These are phyloP conservation scores for Lycium barbarum DNA, from an alignment of 257 asterid species.

Conservation along the genomic window DNA sequence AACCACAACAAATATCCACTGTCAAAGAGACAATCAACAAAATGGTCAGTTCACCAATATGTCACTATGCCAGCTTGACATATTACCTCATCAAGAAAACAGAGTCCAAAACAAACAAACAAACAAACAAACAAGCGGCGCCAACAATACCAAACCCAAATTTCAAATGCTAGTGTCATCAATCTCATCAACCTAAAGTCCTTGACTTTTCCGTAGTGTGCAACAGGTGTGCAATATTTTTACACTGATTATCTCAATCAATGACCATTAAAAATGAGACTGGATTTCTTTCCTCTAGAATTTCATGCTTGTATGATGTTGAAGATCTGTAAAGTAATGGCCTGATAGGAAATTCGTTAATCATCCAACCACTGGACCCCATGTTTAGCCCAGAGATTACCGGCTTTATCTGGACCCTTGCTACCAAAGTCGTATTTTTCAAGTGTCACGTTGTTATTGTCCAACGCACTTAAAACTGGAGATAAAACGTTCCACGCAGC, in stretches of 20 bases:
- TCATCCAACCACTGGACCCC: constrained; percentile 51
- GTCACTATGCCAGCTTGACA: constrained; percentile 25
- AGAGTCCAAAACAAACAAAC: neutral
- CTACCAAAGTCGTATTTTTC: constrained; percentile 50
- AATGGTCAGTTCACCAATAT: neutral
- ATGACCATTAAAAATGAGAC: neutral
- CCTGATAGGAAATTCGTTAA: constrained; percentile 25
- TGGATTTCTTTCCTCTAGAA: neutral
- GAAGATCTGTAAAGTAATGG: neutral
- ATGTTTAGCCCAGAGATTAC: constrained; percentile 57
- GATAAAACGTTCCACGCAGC: constrained; percentile 56
- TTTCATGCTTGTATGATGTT: neutral
- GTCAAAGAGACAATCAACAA: constrained; percentile 7
- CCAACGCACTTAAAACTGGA: constrained; percentile 51
- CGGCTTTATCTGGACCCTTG: constrained; percentile 52
- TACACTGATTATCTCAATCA: neutral
- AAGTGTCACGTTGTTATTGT: constrained; percentile 34
- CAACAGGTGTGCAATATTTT: neutral
- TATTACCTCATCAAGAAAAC: constrained; percentile 2
- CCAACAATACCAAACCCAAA: neutral
- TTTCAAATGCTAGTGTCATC: constrained; percentile 8
- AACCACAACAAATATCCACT: neutral
- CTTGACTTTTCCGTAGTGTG: neutral
- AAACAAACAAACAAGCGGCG: neutral
- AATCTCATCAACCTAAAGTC: neutral